Conservation (phyloP, 1,284 basidiomycete species). For the Ganoderma meredithae region DNA sequence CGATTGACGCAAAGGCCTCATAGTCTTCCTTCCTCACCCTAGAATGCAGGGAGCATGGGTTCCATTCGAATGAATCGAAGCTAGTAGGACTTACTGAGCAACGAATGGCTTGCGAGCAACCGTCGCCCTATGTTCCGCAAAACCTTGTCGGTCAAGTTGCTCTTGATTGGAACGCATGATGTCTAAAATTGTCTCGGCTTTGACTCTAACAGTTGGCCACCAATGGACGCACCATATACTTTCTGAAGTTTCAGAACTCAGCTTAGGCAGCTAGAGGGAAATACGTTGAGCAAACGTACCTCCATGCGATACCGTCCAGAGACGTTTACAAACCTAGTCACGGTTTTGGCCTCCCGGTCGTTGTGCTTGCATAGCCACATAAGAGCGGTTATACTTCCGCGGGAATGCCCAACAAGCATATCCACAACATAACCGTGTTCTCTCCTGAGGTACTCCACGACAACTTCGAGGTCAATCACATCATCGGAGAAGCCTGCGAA, state of each 20-base stretch:
- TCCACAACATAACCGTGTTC: conserved; percentile 71
- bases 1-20: conserved; percentile 64
- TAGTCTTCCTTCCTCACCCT: conserved; percentile 66
- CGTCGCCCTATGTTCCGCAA: conserved; percentile 61
- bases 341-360: conserved; percentile 55
- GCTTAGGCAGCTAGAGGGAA: conserved; percentile 22
- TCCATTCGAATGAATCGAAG: background rate
- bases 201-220: background rate
- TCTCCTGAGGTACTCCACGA: conserved; percentile 65
- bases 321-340: conserved; percentile 71
- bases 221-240: conserved; percentile 31
- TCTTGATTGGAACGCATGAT: conserved; percentile 44
- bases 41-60: background rate
- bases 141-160: conserved; percentile 60
- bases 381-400: conserved; percentile 70
- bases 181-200: conserved; percentile 12
- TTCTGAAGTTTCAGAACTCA: conserved; percentile 24
- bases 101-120: conserved; percentile 67
- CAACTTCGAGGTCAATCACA: conserved; percentile 66
- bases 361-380: conserved; percentile 73
- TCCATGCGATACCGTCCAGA: conserved; percentile 78
- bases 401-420: conserved; percentile 76
- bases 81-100: conserved; percentile 34
- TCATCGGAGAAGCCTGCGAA: conserved; percentile 64
- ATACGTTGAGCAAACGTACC: conserved; percentile 49